These are phyloP conservation scores for Colletotrichum salicis DNA, from an alignment of 2,329 filamentous ascomycete genomes.

Conservation along the genomic window DNA sequence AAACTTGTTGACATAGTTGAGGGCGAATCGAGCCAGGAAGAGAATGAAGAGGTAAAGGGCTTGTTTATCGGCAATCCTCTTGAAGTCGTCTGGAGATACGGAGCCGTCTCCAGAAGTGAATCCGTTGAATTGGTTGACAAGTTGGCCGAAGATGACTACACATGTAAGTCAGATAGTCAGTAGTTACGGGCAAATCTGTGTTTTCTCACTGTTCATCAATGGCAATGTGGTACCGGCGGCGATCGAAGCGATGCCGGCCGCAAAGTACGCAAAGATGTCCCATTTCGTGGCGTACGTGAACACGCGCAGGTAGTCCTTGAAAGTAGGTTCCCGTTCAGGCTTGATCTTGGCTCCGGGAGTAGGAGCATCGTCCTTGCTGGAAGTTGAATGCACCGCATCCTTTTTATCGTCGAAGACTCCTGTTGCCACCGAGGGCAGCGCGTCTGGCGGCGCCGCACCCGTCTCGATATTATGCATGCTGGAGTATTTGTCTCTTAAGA, in stretches of 20 bases:
- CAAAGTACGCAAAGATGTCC: constrained; percentile 61
- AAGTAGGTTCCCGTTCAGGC: constrained; percentile 56
- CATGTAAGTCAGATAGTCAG: background rate
- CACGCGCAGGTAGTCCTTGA: constrained; percentile 61
- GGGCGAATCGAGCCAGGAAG: constrained; percentile 72
- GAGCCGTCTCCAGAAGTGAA: constrained; percentile 11
- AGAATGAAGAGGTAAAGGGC: constrained; percentile 76
- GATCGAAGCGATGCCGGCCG: constrained; percentile 59
- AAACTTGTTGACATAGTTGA: constrained; percentile 73
- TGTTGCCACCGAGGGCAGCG: background rate
- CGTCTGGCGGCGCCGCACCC: constrained; percentile 4
- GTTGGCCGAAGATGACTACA: constrained; percentile 44
- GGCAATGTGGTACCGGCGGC: constrained; percentile 66
- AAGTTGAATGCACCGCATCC: background rate
- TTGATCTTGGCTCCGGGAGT: constrained; percentile 47
- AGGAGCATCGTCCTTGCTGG: constrained; percentile 41
- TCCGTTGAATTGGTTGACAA: constrained; percentile 59
- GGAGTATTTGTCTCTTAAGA: background rate
- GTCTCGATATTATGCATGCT: constrained; percentile 5
- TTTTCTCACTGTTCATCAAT: constrained; percentile 64
- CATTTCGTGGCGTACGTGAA: constrained; percentile 65
- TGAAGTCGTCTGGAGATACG: constrained; percentile 51
- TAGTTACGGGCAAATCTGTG: constrained; percentile 51
- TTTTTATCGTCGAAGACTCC: constrained; percentile 16
- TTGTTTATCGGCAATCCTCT: constrained; percentile 53